phyloP scores from a whole-genome alignment of 2,329 filamentous ascomycete species.

The Arthrobotrys pseudoclavata region DNA sequence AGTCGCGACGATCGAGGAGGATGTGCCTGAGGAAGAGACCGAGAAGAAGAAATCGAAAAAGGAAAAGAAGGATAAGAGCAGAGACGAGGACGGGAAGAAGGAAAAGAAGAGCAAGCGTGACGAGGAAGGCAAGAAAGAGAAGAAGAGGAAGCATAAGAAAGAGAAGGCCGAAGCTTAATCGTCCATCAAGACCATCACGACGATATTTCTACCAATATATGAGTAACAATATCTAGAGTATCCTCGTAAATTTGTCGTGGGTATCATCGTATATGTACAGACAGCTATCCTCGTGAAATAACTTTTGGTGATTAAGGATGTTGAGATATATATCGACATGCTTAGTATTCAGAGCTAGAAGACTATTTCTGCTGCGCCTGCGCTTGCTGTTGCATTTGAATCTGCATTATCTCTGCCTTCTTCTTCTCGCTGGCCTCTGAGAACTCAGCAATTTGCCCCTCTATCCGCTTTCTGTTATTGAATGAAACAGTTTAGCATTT shows the following conservation, averaged over 20 bases:
- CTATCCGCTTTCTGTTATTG: constrained; percentile 73
- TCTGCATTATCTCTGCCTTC: constrained; percentile 74
- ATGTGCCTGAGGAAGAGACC: constrained; percentile 26
- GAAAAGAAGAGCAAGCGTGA: constrained; percentile 59
- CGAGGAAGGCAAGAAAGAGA: constrained; percentile 59
- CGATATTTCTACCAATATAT: constrained; percentile 1
- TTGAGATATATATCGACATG: constrained; percentile 9
- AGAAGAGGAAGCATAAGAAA: constrained; percentile 57
- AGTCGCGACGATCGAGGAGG: constrained; percentile 9
- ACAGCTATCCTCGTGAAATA: constrained; percentile 12
- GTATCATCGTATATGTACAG: constrained; percentile 56
- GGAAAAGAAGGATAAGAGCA: constrained; percentile 48
- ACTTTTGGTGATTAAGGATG: constrained; percentile 27
- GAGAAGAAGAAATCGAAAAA: constrained; percentile 56
- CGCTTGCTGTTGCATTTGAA: constrained; percentile 66
- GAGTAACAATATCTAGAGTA: constrained; percentile 7
- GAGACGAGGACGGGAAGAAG: constrained; percentile 35
- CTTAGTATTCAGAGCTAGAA: background rate
- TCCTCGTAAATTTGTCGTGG: constrained; percentile 8
- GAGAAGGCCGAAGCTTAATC: constrained; percentile 40
- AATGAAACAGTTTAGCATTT: constrained; percentile 36
- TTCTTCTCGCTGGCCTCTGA: constrained; percentile 76
- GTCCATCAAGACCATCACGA: background rate
- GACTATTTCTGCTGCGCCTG: constrained; percentile 62
- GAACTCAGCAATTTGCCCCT: constrained; percentile 75